Conservation (phyloP, 2,329 filamentous ascomycete genomes). For the Fusarium bactridioides region DNA sequence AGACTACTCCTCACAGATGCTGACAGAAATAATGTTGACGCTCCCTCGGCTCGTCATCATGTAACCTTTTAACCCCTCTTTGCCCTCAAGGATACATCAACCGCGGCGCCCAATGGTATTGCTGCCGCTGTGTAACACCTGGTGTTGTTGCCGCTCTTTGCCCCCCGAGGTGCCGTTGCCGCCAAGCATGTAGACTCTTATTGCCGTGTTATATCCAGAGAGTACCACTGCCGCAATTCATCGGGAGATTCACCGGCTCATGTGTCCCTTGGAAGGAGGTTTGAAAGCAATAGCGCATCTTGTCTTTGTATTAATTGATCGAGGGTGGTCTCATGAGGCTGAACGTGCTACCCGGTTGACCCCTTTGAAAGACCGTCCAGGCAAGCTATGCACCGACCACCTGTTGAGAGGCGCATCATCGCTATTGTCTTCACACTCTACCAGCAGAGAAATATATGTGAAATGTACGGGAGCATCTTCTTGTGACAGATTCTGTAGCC, state of each 20-base stretch:
- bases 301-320: rapidly evolving
- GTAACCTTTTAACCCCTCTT: neutral
- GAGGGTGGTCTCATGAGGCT: neutral
- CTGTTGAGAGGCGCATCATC: neutral
- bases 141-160: neutral
- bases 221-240: neutral
- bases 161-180: neutral
- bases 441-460: rapidly evolving
- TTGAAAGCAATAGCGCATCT: neutral
- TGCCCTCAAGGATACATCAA: too few species aligned
- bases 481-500: rapidly evolving
- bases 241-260: neutral
- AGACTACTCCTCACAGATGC: neutral
- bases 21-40: neutral
- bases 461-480: rapidly evolving
- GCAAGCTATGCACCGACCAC: neutral
- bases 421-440: neutral
- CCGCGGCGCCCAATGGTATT: neutral
- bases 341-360: neutral
- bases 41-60: neutral
- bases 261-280: neutral
- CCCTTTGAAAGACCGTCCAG: rapidly evolving
- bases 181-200: neutral
- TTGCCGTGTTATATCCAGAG: neutral
- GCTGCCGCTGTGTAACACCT: neutral